Evolutionary conservation across 306 rosid species (phyloP).

Genomic region (Casuarina glauca): DNA sequence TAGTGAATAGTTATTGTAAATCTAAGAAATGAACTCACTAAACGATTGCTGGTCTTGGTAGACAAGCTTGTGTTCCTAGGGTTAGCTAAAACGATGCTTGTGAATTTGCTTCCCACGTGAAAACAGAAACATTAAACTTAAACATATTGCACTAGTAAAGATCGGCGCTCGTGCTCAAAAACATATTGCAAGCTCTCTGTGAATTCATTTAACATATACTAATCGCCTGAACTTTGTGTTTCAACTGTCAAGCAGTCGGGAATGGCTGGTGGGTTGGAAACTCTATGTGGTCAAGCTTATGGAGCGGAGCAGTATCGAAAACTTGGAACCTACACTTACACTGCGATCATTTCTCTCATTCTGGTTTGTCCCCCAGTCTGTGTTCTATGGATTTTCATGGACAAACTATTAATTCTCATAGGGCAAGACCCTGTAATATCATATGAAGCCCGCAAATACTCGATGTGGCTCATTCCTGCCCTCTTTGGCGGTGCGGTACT

Average conservation of each 20-base stretch:
- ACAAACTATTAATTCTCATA: constrained; percentile 2
- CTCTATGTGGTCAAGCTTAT: constrained; percentile 23
- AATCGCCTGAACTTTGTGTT: neutral
- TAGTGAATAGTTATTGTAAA: neutral
- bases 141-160: no score
- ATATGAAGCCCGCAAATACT: constrained; percentile 6
- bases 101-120: neutral
- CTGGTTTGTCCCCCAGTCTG: constrained; percentile 14
- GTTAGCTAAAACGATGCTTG: neutral
- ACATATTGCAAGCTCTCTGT: neutral
- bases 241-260: constrained; percentile 8
- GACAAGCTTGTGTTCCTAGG: neutral
- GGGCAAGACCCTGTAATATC: constrained; percentile 22
- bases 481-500: constrained; percentile 12
- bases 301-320: constrained; percentile 20
- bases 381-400: constrained; percentile 19
- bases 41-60: neutral
- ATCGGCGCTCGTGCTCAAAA: no score
- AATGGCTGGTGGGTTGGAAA: constrained; percentile 23
- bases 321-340: constrained; percentile 20
- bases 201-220: neutral
- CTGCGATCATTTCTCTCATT: constrained; percentile 17
- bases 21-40: neutral
- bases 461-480: constrained; percentile 19
- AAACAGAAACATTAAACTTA: neutral